Evolutionary conservation across 768 basidiomycete genomes (phyloP).

Genomic region (Tricholoma bakamatsutake): DNA sequence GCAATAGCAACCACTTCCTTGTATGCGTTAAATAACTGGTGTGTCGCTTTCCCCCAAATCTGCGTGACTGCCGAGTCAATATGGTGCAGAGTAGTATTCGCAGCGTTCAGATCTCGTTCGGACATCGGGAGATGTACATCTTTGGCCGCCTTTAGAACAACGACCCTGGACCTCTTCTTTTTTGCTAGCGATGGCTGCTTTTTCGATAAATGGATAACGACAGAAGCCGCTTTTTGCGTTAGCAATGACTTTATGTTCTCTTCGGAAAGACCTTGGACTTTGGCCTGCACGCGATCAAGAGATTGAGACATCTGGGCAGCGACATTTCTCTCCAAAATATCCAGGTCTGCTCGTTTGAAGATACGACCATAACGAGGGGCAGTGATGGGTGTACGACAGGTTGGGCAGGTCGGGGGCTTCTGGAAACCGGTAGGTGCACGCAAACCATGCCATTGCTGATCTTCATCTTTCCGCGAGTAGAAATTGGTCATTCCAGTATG

Average conservation of each 20-base stretch:
- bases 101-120: background rate
- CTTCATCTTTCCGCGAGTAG: slow-evolving; percentile 32
- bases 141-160: background rate
- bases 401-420: slow-evolving; percentile 53
- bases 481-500: slow-evolving; percentile 43
- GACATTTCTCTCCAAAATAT: slow-evolving; percentile 61
- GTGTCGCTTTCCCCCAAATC: slow-evolving; percentile 35
- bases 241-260: slow-evolving; percentile 16
- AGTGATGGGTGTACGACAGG: slow-evolving; percentile 53
- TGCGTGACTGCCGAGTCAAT: slow-evolving; percentile 20
- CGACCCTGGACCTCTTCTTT: background rate
- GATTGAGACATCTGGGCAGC: slow-evolving; percentile 43
- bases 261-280: slow-evolving; percentile 24
- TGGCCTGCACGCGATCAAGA: slow-evolving; percentile 25
- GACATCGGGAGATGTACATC: background rate
- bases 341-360: slow-evolving; percentile 56
- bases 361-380: slow-evolving; percentile 55
- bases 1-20: slow-evolving; percentile 33
- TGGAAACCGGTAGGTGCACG: slow-evolving; percentile 31
- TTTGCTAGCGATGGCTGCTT: background rate
- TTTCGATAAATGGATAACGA: background rate
- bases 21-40: slow-evolving; percentile 34
- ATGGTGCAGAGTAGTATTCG: background rate
- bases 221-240: background rate
- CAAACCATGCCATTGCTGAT: slow-evolving; percentile 40